Evolutionary conservation across 768 basidiomycete genomes (phyloP).

Genomic region (Cystoderma amianthinum): DNA sequence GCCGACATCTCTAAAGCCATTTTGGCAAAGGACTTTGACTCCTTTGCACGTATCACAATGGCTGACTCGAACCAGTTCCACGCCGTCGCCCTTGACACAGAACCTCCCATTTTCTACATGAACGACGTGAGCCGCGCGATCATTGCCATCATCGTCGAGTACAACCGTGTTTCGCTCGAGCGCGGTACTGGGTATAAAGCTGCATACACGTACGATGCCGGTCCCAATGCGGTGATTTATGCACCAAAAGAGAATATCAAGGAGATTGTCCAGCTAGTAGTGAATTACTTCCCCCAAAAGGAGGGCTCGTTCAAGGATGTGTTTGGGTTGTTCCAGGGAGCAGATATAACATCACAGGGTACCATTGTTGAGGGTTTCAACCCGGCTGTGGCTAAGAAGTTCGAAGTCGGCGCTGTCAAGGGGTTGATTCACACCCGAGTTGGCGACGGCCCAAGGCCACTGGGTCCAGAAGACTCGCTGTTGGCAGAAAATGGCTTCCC

Average conservation of each 20-base stretch:
- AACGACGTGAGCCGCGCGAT: conserved; percentile 96
- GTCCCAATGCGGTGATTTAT: conserved; percentile 98
- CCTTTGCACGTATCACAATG: conserved; percentile 92
- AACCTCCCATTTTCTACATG: conserved; percentile 98
- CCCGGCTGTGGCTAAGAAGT: conserved; percentile 63
- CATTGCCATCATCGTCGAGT: conserved; percentile 84
- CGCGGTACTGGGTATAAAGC: conserved; percentile 59
- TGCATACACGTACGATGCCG: conserved; percentile 99
- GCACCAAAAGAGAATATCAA: conserved; percentile 69
- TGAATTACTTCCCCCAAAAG: conserved; percentile 84
- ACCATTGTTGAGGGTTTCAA: conserved; percentile 70
- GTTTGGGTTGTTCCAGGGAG: conserved; percentile 49
- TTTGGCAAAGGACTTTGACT: conserved; percentile 68
- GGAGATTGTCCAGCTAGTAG: conserved; percentile 70
- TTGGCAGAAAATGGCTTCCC: conserved; percentile 69
- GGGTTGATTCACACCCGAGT: conserved; percentile 88
- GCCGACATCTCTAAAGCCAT: conserved; percentile 76
- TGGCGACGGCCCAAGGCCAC: conserved; percentile 82
- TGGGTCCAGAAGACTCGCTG: conserved; percentile 57
- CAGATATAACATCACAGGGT: conserved; percentile 34
- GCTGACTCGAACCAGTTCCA: conserved; percentile 98
- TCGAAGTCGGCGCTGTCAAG: conserved; percentile 75
- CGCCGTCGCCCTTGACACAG: conserved; percentile 93
- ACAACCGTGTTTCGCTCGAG: conserved; percentile 74
- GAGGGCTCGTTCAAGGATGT: conserved; percentile 66